Evolutionary conservation across 2,329 filamentous ascomycete genomes (phyloP).

Genomic region (Talaromyces verruculosus): DNA sequence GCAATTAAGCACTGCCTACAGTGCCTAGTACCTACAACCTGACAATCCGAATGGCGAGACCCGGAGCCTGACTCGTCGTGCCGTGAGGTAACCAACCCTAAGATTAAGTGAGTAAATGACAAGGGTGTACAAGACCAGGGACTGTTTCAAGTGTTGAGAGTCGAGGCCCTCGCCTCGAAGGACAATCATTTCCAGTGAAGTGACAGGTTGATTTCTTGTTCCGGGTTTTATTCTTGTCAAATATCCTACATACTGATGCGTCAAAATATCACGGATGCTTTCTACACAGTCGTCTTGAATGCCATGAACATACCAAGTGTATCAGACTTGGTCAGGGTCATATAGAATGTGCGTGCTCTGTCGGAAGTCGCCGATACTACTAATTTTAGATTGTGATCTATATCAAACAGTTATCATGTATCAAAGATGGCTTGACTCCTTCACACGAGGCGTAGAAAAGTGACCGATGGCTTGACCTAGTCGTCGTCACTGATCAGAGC

Average conservation of each 20-base stretch:
- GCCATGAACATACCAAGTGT: neutral
- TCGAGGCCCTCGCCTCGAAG: neutral
- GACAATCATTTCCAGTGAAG: neutral
- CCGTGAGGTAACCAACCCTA: neutral
- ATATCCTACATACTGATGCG: neutral
- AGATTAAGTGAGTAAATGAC: neutral
- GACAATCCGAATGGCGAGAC: constrained; percentile 5
- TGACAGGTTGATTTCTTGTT: neutral
- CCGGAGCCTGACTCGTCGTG: neutral
- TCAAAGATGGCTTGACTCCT: neutral
- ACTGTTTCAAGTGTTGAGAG: neutral
- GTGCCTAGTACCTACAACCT: neutral
- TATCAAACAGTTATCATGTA: neutral
- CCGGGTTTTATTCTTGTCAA: neutral
- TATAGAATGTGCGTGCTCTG: neutral
- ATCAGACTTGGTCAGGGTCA: neutral
- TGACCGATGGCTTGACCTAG: neutral
- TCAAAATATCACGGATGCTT: neutral
- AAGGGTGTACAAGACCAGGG: constrained; percentile 6
- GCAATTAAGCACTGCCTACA: neutral
- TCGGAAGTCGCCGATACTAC: constrained; percentile 1
- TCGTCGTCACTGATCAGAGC: neutral
- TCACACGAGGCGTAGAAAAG: neutral
- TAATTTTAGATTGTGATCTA: neutral
- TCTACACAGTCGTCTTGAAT: neutral